A percentile compares a stretch with the other conserved stretches of the same genome.
These are phyloP conservation scores for Polytrichum formosum DNA, from an alignment of 225 moss, liverwort and hornwort species.

Conservation along the genomic window DNA sequence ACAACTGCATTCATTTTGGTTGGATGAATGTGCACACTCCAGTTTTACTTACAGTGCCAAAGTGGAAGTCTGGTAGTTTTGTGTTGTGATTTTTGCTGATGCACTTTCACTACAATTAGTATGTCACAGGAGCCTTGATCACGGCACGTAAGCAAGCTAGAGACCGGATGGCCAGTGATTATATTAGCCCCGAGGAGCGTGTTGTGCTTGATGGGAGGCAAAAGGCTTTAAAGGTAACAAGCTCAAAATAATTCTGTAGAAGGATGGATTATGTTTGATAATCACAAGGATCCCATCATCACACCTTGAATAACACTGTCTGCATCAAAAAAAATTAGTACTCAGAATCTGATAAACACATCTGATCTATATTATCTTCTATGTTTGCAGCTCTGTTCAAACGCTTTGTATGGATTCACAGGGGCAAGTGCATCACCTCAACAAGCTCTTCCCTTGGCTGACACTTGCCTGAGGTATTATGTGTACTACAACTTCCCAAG, in stretches of 20 bases:
- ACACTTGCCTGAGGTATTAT: constrained; percentile 59
- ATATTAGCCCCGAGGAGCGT: constrained; percentile 45
- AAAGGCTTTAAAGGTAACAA: constrained; percentile 52
- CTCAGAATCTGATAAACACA: too few relatives aligned
- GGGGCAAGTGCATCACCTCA: constrained; percentile 69
- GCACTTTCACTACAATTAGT: constrained; percentile 16
- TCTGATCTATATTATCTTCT: too few relatives aligned
- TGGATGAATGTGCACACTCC: too few relatives aligned
- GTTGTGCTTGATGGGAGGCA: constrained; percentile 66
- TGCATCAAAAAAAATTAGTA: too few relatives aligned
- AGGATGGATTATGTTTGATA: too few relatives aligned
- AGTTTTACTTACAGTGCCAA: too few relatives aligned
- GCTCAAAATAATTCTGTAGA: neutral
- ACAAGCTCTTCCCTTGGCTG: constrained; percentile 63
- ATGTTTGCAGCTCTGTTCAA: constrained; percentile 57
- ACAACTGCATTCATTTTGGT: too few relatives aligned
- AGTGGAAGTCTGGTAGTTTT: neutral
- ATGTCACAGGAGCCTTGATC: constrained; percentile 52
- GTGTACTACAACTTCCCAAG: neutral
- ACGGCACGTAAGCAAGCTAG: constrained; percentile 63
- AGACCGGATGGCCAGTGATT: constrained; percentile 44
- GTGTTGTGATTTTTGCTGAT: constrained; percentile 1
- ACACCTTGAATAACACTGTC: too few relatives aligned
- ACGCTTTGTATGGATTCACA: constrained; percentile 67
- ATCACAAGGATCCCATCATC: too few relatives aligned